Conservation (phyloP, 75 land plant species). For the Cupressus sempervirens region DNA sequence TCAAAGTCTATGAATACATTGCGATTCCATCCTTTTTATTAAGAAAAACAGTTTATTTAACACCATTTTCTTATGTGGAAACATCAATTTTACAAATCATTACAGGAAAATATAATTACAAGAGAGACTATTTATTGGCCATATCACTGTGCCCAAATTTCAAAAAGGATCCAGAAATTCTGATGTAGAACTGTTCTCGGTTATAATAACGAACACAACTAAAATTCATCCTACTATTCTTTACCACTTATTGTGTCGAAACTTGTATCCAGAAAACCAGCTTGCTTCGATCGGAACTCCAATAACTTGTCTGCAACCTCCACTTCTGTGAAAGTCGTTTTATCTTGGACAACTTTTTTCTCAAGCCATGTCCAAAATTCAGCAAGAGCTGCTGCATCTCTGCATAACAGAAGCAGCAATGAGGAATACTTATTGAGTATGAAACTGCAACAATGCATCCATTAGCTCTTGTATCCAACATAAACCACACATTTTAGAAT, state of each 20-base stretch:
- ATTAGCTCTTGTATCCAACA: neutral
- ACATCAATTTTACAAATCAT: neutral
- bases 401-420: constrained; percentile 18
- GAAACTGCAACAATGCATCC: neutral
- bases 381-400: constrained; percentile 96
- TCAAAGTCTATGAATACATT: neutral
- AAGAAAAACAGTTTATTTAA: neutral
- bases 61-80: neutral
- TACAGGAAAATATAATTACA: neutral
- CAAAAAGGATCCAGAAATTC: neutral
- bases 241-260: constrained; percentile 97
- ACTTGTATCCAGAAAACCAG: constrained; percentile 90
- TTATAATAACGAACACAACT: neutral
- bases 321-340: constrained; percentile 64
- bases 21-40: neutral
- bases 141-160: neutral
- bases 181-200: neutral
- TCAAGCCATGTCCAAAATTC: constrained; percentile 97
- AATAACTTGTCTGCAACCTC: constrained; percentile 81
- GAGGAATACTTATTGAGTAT: neutral
- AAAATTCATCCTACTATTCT: neutral
- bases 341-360: constrained; percentile 43
- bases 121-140: neutral
- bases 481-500: neutral
- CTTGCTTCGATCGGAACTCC: constrained; percentile 76